A percentile compares a stretch with the other conserved stretches of the same genome.
Conservation (phyloP, 805 yeast genomes). For the Kazachstania viticola region DNA sequence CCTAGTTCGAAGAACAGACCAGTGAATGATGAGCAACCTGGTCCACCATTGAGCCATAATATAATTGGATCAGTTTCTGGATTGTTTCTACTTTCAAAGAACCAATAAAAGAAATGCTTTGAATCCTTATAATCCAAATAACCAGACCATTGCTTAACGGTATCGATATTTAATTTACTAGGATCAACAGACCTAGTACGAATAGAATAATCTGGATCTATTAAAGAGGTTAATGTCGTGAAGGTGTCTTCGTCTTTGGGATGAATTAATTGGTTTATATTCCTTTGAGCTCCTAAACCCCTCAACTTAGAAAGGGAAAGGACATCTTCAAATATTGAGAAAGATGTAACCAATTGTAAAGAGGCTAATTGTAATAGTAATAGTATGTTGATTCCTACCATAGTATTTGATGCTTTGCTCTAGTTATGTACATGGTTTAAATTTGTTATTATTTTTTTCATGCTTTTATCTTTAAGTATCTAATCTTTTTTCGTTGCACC, state of each 20-base stretch:
- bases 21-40: conserved; percentile 87
- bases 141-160: conserved; percentile 72
- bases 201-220: conserved; percentile 14
- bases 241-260: conserved; percentile 6
- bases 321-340: conserved; percentile 6
- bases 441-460: too few relatives aligned
- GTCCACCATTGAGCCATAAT: conserved; percentile 90
- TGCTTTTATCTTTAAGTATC: too few relatives aligned
- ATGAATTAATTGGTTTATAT: conserved; percentile 1
- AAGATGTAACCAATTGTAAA: neutral
- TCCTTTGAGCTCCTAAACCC: too few relatives aligned
- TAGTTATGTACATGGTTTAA: too few relatives aligned
- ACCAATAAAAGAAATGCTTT: conserved; percentile 89
- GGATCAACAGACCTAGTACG: conserved; percentile 21
- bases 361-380: too few relatives aligned
- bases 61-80: conserved; percentile 79
- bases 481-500: too few relatives aligned
- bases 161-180: conserved; percentile 53
- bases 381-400: too few relatives aligned
- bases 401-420: too few relatives aligned
- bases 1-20: conserved; percentile 90
- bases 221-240: conserved; percentile 3
- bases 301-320: conserved; percentile 3
- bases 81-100: conserved; percentile 82
- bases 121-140: conserved; percentile 67